Evolutionary conservation across 495 filamentous ascomycete species (phyloP).

Genomic region (Aspergillus nanangensis): DNA sequence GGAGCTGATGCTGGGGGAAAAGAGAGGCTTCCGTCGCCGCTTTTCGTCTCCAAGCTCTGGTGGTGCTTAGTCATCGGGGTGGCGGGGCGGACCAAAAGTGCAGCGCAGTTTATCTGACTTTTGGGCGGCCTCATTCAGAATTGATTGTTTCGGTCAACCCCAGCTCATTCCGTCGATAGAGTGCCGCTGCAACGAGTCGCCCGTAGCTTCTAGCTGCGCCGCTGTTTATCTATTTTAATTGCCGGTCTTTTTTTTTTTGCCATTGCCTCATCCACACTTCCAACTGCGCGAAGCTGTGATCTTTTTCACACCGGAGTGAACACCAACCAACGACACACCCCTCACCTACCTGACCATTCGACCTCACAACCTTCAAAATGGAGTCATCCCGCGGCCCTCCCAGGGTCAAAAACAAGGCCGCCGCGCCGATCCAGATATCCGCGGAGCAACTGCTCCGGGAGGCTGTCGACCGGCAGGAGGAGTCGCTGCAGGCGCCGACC

Average conservation of each 20-base stretch:
- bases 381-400: conserved; percentile 91
- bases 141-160: background rate
- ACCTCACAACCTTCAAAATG: conserved; percentile 49
- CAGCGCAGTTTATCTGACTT: conserved; percentile 18
- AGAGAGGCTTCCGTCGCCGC: background rate
- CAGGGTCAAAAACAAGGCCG: conserved; percentile 95
- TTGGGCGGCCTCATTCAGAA: conserved; percentile 1
- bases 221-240: too few relatives aligned
- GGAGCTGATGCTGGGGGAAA: background rate
- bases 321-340: background rate
- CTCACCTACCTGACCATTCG: background rate
- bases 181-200: too few relatives aligned
- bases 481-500: conserved; percentile 79
- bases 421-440: conserved; percentile 85
- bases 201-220: too few relatives aligned
- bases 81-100: conserved; percentile 18
- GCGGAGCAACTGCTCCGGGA: conserved; percentile 97
- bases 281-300: too few relatives aligned
- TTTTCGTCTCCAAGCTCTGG: too few relatives aligned
- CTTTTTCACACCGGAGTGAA: too few relatives aligned
- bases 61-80: conserved; percentile 24
- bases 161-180: background rate
- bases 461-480: conserved; percentile 96
- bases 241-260: too few relatives aligned
- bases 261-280: too few relatives aligned